A percentile compares a stretch with the other conserved stretches of the same genome.
Conservation (phyloP, 371 early-diverging fungal genomes). For the Mycotypha africana region DNA sequence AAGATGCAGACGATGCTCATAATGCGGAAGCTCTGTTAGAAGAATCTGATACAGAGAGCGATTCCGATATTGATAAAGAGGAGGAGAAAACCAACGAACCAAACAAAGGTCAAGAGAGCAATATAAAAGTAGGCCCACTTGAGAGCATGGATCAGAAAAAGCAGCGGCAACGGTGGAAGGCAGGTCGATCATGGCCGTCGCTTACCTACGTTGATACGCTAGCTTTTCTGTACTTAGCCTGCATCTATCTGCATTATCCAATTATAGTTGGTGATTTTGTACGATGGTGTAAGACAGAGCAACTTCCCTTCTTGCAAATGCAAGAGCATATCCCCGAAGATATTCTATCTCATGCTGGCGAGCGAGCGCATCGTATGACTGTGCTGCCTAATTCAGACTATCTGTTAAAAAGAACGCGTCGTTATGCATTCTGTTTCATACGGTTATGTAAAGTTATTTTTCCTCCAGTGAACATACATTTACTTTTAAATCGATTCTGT, state of each 20-base stretch:
- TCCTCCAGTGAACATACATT: conserved; percentile 13
- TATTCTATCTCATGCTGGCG: background rate
- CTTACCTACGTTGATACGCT: conserved; percentile 6
- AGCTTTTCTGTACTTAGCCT: conserved; percentile 22
- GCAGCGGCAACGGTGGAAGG: background rate
- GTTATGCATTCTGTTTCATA: no score
- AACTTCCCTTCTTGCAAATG: conserved; percentile 20
- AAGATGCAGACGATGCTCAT: conserved; percentile 4
- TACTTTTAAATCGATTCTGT: conserved; percentile 20
- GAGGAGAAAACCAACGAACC: background rate
- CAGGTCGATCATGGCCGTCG: no score
- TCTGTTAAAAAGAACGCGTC: background rate
- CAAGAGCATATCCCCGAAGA: conserved; percentile 6
- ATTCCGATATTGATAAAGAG: background rate
- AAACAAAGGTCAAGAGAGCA: background rate
- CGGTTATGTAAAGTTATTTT: conserved; percentile 6
- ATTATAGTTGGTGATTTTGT: conserved; percentile 20
- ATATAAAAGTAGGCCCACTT: background rate
- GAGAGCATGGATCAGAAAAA: background rate
- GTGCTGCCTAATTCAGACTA: background rate
- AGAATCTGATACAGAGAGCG: background rate
- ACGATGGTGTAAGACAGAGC: conserved; percentile 15
- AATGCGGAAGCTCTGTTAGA: background rate
- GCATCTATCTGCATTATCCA: conserved; percentile 24
- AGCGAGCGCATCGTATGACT: background rate